phyloP scores from a whole-genome alignment of 495 filamentous ascomycete genomes.

The Thermochaetoides thermophila region DNA sequence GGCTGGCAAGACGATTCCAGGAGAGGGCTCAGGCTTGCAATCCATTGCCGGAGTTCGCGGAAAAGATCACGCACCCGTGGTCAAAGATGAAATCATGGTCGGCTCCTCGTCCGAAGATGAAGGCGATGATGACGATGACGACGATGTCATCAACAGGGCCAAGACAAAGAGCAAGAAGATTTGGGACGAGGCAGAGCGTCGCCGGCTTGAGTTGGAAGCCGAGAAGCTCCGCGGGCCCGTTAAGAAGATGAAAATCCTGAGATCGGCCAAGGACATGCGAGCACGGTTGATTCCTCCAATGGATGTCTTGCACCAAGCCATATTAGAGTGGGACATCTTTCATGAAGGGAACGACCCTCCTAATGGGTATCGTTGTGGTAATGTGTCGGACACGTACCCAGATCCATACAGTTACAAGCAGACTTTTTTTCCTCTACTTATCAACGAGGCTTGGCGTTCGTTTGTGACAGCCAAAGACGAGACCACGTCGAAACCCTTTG shows the following conservation, averaged over 20 bases:
- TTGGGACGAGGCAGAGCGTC: slow-evolving; percentile 38
- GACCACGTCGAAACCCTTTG: slow-evolving; percentile 57
- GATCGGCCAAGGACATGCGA: slow-evolving; percentile 83
- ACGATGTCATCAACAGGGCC: slow-evolving; percentile 35
- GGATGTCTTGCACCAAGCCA: slow-evolving; percentile 64
- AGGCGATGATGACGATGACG: slow-evolving; percentile 41
- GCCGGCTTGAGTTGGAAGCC: slow-evolving; percentile 30
- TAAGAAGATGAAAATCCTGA: slow-evolving; percentile 58
- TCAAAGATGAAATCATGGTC: slow-evolving; percentile 78
- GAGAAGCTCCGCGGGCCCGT: slow-evolving; percentile 52
- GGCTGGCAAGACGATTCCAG: slow-evolving; percentile 41
- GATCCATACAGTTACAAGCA: slow-evolving; percentile 66
- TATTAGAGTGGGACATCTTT: slow-evolving; percentile 90
- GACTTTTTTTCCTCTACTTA: slow-evolving; percentile 79
- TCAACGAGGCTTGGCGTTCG: slow-evolving; percentile 90
- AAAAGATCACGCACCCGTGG: slow-evolving; percentile 47
- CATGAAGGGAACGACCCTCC: slow-evolving; percentile 74
- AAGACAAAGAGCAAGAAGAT: slow-evolving; percentile 21
- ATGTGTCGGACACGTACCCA: slow-evolving; percentile 61
- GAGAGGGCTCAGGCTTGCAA: slow-evolving; percentile 64
- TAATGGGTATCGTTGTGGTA: slow-evolving; percentile 50
- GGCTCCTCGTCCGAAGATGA: slow-evolving; percentile 66
- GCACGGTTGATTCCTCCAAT: slow-evolving; percentile 84
- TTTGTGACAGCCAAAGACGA: slow-evolving; percentile 86
- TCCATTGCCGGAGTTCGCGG: slow-evolving; percentile 58